phyloP scores from a whole-genome alignment of 2,329 filamentous ascomycete species.

The Penicillium sp. region DNA sequence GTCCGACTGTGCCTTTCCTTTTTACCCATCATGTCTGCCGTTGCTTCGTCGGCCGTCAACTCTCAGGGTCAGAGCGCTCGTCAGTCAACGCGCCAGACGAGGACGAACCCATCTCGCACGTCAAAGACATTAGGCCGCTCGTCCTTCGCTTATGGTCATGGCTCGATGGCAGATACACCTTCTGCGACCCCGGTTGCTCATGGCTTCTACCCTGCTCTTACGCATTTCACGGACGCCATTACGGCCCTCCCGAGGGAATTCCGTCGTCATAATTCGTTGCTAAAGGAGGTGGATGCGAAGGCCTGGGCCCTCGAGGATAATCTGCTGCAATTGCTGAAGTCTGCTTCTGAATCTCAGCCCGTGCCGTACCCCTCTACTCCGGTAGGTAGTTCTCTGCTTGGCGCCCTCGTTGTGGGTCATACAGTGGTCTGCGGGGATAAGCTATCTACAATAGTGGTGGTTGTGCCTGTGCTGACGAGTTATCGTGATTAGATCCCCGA shows the following conservation, averaged over 20 bases:
- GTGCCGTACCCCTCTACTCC: constrained; percentile 29
- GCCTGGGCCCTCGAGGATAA: constrained; percentile 79
- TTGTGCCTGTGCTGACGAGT: no score
- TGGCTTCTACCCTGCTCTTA: constrained; percentile 57
- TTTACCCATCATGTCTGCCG: constrained; percentile 23
- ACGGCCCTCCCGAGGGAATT: constrained; percentile 89
- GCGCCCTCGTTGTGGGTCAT: constrained; percentile 31
- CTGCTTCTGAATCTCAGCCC: constrained; percentile 28
- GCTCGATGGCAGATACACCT: constrained; percentile 21
- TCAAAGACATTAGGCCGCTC: constrained; percentile 38
- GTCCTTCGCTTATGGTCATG: constrained; percentile 33
- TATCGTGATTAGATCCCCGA: constrained; percentile 25
- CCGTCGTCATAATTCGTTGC: constrained; percentile 84
- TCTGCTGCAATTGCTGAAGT: constrained; percentile 62
- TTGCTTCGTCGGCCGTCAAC: constrained; percentile 21
- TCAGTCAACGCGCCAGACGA: constrained; percentile 39
- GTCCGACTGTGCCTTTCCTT: no score
- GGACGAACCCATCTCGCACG: constrained; percentile 43
- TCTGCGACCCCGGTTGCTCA: constrained; percentile 30
- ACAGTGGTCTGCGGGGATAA: constrained; percentile 30
- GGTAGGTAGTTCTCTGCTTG: constrained; percentile 25
- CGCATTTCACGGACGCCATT: constrained; percentile 81
- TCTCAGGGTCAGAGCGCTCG: constrained; percentile 26
- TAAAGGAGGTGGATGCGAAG: constrained; percentile 97
- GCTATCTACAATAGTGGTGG: no score